Evolutionary conservation across 2,329 filamentous ascomycete species (phyloP), one percentile per base, ranked within the genome.

Genomic region (Aspergillus pseudonomiae): DNA sequence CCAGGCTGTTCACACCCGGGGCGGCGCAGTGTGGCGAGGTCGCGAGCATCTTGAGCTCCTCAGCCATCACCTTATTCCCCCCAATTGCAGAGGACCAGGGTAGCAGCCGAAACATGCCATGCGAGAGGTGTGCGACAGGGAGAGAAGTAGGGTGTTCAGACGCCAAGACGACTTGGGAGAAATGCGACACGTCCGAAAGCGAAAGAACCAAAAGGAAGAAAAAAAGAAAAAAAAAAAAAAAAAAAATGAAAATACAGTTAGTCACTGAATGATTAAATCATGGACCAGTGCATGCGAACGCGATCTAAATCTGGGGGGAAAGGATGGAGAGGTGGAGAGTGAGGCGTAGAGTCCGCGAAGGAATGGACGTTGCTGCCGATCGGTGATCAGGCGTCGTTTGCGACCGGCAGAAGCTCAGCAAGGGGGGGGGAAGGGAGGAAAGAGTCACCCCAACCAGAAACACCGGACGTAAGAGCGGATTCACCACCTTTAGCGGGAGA

Each of bases 91-190:
- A 77, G 70, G 77, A 78, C 81, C 80, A 83, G 65, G 80, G 79
- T 58, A 82, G 72, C 69, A 83, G 73, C 61, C 79, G 78, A 77
- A 81, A 82, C 81, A 83, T 82, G 77, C 79, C 80, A 81, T 81
- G 76, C 75, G 79, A 80, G 61, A 70, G 67, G 64, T 64, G 61
- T 46, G 63, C 57, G 61, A 60, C 62, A 64, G 61, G 62, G 66
- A 45, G 63, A 61, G 43, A 58, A 21, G 34, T 36, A 46, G 36
- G 52, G 10, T 55, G 28, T 34, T 53, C 52, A 63, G 61, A 59
- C 53, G 60, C 59, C 46, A 59, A 63, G 55, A 65, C 56, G 61
- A 61, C 58, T 43, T 36, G 34, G 21, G 28, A 52, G 66, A 53
- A 59, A 68, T 57, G 57, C 57, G 59, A 57, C 62, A 56, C 54